Evolutionary conservation across 306 rosid genomes (phyloP).

Genomic region (Prosopis cineraria): DNA sequence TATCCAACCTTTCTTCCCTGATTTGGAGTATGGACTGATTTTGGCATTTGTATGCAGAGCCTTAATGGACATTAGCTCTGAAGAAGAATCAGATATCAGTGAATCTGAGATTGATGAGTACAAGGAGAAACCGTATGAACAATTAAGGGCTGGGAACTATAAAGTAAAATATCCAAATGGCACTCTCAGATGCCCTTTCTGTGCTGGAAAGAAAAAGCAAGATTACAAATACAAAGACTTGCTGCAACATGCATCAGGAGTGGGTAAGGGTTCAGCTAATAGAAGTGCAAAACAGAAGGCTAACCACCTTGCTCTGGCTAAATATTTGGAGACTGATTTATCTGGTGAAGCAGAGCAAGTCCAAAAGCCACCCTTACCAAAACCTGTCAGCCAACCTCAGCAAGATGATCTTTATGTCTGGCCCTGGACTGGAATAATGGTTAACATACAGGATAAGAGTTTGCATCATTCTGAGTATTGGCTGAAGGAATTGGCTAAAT

Average conservation of each 20-base stretch:
- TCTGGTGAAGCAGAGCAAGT: slow-evolving; percentile 56
- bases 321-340: slow-evolving; percentile 71
- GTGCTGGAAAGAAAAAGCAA: slow-evolving; percentile 95
- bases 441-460: slow-evolving; percentile 47
- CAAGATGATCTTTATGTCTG: slow-evolving; percentile 71
- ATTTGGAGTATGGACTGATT: slow-evolving; percentile 10
- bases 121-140: slow-evolving; percentile 74
- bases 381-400: slow-evolving; percentile 44
- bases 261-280: slow-evolving; percentile 90
- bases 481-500: slow-evolving; percentile 60
- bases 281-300: slow-evolving; percentile 81
- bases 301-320: slow-evolving; percentile 88
- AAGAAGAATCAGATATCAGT: slow-evolving; percentile 87
- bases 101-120: slow-evolving; percentile 87
- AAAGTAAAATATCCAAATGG: slow-evolving; percentile 72
- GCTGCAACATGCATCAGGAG: slow-evolving; percentile 91
- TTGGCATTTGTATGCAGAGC: slow-evolving; percentile 29
- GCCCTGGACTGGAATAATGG: slow-evolving; percentile 94
- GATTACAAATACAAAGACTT: slow-evolving; percentile 87
- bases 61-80: slow-evolving; percentile 68
- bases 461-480: slow-evolving; percentile 56
- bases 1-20: background rate
- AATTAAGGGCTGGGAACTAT: slow-evolving; percentile 56
- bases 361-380: slow-evolving; percentile 43
- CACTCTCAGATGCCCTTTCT: slow-evolving; percentile 85